Base-by-base conservation (phyloP, 1,284 basidiomycete species). In the Ustilago tritici region DNA sequence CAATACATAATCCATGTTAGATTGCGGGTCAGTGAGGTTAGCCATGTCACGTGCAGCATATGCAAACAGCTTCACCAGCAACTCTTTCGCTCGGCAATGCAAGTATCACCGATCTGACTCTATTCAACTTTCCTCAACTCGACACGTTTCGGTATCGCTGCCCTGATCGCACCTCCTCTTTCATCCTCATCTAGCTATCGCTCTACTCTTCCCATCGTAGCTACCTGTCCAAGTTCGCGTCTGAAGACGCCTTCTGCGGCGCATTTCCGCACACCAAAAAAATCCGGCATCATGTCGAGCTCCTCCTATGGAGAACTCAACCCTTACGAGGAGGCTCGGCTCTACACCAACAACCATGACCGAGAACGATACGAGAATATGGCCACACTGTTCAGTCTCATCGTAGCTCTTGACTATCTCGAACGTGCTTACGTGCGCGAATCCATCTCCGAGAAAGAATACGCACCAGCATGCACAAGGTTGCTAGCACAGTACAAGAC, bases 401-500 rank as follows among this genome's bases (percentile, higher is more conserved):
- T 98, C 69, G 92, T 96, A 59, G 90, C 93, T 1, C 89, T 99
- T 32, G 95, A 98, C 84, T 97, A 95, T 84, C 91, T 98, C 32
- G 96, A 99, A 86, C 90, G 95, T 41, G 96, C 95, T 4, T 99
- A 98, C 86, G 92, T 99, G 36, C 91, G 95, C 38, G 56, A 98
- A 88, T 92, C 93, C 0, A 92, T 98, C 63, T 92, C 91, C 19
- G 92, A 94, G 10, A 92, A 92, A 58, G 94, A 98, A 93, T 99
- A 99, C 87, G 95, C 95, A 66, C 95, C 95, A 66, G 95, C 95
- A 75, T 99, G 96, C 86, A 94, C 93, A 17, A 90, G 94, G 53
- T 88, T 99, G 19, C 87, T 99, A 10, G 94, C 93, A 15, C 95
- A 98, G 87, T 98, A 95, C 89, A 98, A 98, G 90, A 97, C 95